Evolutionary conservation across 176 grass and related monocot genomes (phyloP), one percentile per base, ranked within the genome.

Genomic region (Avena sativa): DNA sequence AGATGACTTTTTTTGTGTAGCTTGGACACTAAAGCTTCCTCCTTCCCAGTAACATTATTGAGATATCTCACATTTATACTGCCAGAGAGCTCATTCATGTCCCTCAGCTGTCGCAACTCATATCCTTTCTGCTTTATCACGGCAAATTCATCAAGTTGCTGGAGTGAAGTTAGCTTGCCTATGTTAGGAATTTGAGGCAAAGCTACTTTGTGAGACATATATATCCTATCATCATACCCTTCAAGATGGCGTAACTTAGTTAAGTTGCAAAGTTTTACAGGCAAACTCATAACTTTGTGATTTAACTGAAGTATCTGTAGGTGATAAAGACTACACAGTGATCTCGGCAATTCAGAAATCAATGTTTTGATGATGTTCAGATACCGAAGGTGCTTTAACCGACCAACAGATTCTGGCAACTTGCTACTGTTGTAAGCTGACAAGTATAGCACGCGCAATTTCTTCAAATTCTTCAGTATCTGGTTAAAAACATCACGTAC

Each of bases 41-140:
- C 20, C 47, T 56, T 87, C 26, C 78, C 70, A 5, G 28, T 44
- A 23, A 65, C 69, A 75, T 81, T 74, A 11, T 75, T 56, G 0
- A 87, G 69, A 64, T 87, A 40, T 3, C 0, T 66, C 0, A 87
- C 0, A 0, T 0, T 0, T 51, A 87, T 63, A 17, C 2, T 3
- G 19, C 85, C 78, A 81, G 50, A 8, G 17, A 81, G 79, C 69
- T 30, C 58, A 0, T 87, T 87, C 86, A 74, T 55, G 0, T 76
- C 32, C 5, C 28, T 28, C 9, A 87, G 57, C n/a, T 81, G 86
- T 10, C 0, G 30, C 14, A 81, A 26, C 5, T 87, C 78, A 81
- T 65, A 55, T 55, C 68, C 86, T 78, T 87, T 66, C 20, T 46
- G 0, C 40, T 83, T 88, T 25, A 59, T 12, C 40, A 84, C 87